These are phyloP conservation scores for Oryza brachyantha DNA, from an alignment of 176 grass and related monocot species.

Conservation along the genomic window DNA sequence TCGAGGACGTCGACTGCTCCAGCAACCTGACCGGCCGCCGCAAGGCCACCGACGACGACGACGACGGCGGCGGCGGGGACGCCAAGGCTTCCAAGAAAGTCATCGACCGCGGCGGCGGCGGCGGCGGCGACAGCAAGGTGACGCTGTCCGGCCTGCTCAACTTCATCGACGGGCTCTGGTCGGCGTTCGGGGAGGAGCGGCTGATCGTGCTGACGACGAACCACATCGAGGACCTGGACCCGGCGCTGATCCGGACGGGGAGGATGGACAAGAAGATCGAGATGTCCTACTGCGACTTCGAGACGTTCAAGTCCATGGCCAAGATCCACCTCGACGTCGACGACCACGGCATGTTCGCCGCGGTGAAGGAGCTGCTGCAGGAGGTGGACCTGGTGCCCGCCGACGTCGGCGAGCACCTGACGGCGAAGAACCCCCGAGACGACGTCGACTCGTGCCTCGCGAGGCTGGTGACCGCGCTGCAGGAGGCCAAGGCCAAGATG, in stretches of 20 bases:
- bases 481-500: slow-evolving; percentile 8
- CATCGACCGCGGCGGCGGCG: no score
- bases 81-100: background rate
- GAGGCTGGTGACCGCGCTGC: background rate
- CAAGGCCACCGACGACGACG: background rate
- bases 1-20: slow-evolving; percentile 92
- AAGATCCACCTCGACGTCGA: slow-evolving; percentile 32
- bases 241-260: slow-evolving; percentile 22
- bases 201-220: slow-evolving; percentile 32
- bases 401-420: slow-evolving; percentile 27
- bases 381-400: slow-evolving; percentile 25
- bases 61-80: no score
- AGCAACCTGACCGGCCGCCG: slow-evolving; percentile 49
- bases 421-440: background rate
- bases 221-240: slow-evolving; percentile 30
- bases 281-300: slow-evolving; percentile 43
- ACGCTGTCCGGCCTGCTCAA: slow-evolving; percentile 33
- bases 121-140: slow-evolving; percentile 14
- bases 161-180: slow-evolving; percentile 41
- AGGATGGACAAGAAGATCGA: slow-evolving; percentile 47
- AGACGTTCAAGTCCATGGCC: slow-evolving; percentile 29
- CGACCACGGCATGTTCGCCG: slow-evolving; percentile 8
- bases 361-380: background rate
- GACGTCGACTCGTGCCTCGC: slow-evolving; percentile 1
- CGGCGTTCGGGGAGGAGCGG: slow-evolving; percentile 29